phyloP scores from a whole-genome alignment of 2,329 filamentous ascomycete species.

The Ophiosphaerella narmari region DNA sequence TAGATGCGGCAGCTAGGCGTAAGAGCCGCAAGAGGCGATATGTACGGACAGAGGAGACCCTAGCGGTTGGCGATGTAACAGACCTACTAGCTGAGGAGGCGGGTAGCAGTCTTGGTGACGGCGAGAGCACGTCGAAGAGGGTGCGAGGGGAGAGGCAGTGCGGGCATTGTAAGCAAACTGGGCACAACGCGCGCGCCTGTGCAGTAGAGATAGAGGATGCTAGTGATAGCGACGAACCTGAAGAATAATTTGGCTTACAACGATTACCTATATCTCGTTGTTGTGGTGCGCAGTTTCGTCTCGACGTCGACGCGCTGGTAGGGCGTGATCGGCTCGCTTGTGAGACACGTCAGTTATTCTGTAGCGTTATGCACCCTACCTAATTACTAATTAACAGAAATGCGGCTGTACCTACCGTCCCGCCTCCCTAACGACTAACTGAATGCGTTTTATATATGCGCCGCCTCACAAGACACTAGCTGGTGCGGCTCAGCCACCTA shows the following conservation, averaged over 20 bases:
- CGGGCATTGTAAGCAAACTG: conserved; percentile 10
- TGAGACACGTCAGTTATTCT: too few relatives aligned
- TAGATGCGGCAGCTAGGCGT: background rate
- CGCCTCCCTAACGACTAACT: too few relatives aligned
- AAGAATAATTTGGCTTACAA: background rate
- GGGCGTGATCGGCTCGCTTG: too few relatives aligned
- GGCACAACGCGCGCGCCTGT: conserved; percentile 12
- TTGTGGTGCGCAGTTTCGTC: too few relatives aligned
- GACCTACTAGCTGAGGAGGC: conserved; percentile 8
- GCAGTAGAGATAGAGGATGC: conserved; percentile 7
- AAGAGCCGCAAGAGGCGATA: conserved; percentile 1
- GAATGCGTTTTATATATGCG: too few relatives aligned
- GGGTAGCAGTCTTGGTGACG: conserved; percentile 2
- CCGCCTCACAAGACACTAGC: too few relatives aligned
- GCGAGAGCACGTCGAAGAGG: conserved; percentile 7
- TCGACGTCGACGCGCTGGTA: too few relatives aligned
- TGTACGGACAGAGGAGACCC: conserved; percentile 1
- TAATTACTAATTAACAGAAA: too few relatives aligned
- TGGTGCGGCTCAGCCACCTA: too few relatives aligned
- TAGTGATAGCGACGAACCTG: conserved; percentile 7
- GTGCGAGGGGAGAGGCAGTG: conserved; percentile 10
- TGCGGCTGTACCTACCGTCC: too few relatives aligned
- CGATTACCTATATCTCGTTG: too few relatives aligned
- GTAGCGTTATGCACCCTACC: too few relatives aligned
- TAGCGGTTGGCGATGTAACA: background rate